A percentile compares a stretch with the other conserved stretches of the same genome.
Evolutionary conservation across 2,329 filamentous ascomycete species (phyloP).

Genomic region (Cordyceps tenuipes): DNA sequence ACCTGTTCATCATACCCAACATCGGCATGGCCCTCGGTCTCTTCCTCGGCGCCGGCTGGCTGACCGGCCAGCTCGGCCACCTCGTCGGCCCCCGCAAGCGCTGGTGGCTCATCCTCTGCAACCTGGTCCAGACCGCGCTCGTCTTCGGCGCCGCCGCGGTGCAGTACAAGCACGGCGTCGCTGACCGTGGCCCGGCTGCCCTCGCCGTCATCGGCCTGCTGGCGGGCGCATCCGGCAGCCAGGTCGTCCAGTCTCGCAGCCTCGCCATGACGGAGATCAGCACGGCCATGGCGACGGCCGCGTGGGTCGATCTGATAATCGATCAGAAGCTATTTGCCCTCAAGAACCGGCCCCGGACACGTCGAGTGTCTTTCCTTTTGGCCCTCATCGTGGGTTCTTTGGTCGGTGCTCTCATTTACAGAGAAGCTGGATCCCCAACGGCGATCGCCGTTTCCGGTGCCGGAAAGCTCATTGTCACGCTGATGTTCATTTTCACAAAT

Average conservation of each 20-base stretch:
- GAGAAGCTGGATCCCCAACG: conserved; percentile 31
- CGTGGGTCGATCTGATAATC: conserved; percentile 52
- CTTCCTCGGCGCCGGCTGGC: conserved; percentile 46
- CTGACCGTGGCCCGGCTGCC: conserved; percentile 28
- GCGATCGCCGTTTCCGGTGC: conserved; percentile 36
- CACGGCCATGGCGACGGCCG: conserved; percentile 57
- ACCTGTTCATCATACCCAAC: conserved; percentile 44
- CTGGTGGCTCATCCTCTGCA: conserved; percentile 46
- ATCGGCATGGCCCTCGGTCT: conserved; percentile 46
- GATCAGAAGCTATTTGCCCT: conserved; percentile 40
- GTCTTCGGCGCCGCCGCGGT: conserved; percentile 45
- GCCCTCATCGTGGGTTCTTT: conserved; percentile 41
- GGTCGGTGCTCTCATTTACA: conserved; percentile 42
- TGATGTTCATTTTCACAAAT: conserved; percentile 35
- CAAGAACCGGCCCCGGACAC: conserved; percentile 41
- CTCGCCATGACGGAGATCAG: conserved; percentile 52
- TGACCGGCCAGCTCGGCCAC: conserved; percentile 50
- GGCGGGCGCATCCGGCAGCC: conserved; percentile 47
- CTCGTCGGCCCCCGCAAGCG: conserved; percentile 40
- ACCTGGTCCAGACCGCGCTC: conserved; percentile 44
- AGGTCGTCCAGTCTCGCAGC: conserved; percentile 49
- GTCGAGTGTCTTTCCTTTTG: conserved; percentile 41
- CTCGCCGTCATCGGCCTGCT: conserved; percentile 41
- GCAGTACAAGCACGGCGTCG: conserved; percentile 34
- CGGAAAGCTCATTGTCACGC: conserved; percentile 37